Evolutionary conservation across 805 yeast genomes (phyloP).

Genomic region (Candida gorgasii): DNA sequence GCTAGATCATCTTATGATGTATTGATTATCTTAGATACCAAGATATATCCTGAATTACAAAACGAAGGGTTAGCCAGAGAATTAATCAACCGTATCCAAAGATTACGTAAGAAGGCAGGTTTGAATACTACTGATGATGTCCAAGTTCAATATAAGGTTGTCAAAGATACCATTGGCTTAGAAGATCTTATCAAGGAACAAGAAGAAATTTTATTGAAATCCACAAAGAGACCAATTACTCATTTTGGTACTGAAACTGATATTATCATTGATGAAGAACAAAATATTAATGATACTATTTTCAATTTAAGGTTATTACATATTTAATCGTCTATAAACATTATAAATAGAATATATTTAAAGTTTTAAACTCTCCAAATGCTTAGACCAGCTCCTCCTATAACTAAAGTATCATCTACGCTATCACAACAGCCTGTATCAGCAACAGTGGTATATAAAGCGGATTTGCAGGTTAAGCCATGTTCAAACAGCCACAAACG

Average conservation of each 20-base stretch:
- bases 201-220: slow-evolving; percentile 68
- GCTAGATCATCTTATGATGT: slow-evolving; percentile 88
- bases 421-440: slow-evolving; percentile 80
- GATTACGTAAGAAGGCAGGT: slow-evolving; percentile 95
- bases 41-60: slow-evolving; percentile 81
- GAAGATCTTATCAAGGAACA: slow-evolving; percentile 63
- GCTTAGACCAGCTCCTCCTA: slow-evolving; percentile 87
- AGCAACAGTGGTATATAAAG: slow-evolving; percentile 76
- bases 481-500: slow-evolving; percentile 57
- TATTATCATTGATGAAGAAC: slow-evolving; percentile 86
- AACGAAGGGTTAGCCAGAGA: slow-evolving; percentile 97
- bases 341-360: slow-evolving; percentile 1
- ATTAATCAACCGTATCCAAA: slow-evolving; percentile 93
- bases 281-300: slow-evolving; percentile 68
- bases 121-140: slow-evolving; percentile 95
- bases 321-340: slow-evolving; percentile 45
- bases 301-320: slow-evolving; percentile 77
- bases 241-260: slow-evolving; percentile 43
- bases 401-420: slow-evolving; percentile 37
- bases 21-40: slow-evolving; percentile 84
- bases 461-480: slow-evolving; percentile 29
- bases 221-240: slow-evolving; percentile 66
- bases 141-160: slow-evolving; percentile 72
- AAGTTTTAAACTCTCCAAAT: slow-evolving; percentile 31
- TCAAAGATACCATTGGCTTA: slow-evolving; percentile 66